Evolutionary conservation across 495 filamentous ascomycete species (phyloP).

Genomic region (Tuber aestivum): DNA sequence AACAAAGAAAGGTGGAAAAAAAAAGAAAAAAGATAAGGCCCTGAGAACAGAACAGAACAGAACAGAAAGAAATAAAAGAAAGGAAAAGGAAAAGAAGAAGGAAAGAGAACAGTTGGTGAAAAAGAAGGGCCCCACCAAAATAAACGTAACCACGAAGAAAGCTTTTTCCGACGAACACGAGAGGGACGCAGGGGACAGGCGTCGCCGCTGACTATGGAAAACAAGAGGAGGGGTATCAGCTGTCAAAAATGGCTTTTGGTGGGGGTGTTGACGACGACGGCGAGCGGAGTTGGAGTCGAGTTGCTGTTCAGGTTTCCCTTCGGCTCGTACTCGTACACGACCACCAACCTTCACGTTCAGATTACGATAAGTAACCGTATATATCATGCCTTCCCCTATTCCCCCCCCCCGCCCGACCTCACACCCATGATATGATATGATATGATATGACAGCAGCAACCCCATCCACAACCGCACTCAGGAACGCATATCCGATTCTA

Average conservation of each 20-base stretch:
- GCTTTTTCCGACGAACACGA: background rate
- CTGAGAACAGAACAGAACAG: background rate
- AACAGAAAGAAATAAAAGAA: background rate
- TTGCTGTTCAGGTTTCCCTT: background rate
- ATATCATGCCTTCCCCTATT: background rate
- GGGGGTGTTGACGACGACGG: constrained; percentile 4
- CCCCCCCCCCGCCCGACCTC: background rate
- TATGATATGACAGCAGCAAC: background rate
- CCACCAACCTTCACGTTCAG: background rate
- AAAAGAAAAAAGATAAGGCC: too few species aligned
- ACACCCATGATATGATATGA: background rate
- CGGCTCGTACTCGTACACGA: background rate
- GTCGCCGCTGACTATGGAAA: background rate
- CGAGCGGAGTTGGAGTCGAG: constrained; percentile 3
- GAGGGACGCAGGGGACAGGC: background rate
- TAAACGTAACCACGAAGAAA: constrained; percentile 6
- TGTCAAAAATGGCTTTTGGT: background rate
- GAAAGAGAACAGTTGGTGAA: background rate
- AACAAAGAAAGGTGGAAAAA: background rate
- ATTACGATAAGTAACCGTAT: background rate
- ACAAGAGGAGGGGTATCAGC: background rate
- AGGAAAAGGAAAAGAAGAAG: too few species aligned
- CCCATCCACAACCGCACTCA: background rate
- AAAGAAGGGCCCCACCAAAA: constrained; percentile 1
- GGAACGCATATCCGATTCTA: background rate